phyloP scores from a whole-genome alignment of 495 filamentous ascomycete species.

The Penicillium lividum region DNA sequence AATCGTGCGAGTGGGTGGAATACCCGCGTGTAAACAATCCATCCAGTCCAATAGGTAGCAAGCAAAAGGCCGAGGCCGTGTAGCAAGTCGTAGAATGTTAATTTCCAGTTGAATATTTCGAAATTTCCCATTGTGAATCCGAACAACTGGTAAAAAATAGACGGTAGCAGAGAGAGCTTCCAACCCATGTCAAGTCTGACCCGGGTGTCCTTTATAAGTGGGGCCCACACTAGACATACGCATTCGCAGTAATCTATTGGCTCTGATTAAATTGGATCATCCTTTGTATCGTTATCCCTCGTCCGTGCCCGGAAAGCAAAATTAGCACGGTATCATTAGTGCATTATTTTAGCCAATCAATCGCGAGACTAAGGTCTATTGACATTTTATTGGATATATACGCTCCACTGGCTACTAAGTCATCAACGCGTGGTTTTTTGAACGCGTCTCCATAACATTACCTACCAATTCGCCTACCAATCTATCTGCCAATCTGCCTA shows the following conservation, averaged over 20 bases:
- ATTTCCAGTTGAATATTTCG: no score
- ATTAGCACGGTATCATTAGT: conserved; percentile 12
- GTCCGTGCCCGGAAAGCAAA: conserved; percentile 8
- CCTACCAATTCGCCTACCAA: background rate
- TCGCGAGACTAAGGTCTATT: conserved; percentile 5
- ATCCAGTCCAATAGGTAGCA: conserved; percentile 16
- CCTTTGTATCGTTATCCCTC: conserved; percentile 3
- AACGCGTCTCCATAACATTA: background rate
- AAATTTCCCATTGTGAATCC: no score
- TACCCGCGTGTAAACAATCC: conserved; percentile 51
- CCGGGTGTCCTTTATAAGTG: no score
- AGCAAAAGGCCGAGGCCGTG: no score
- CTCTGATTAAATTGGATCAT: no score
- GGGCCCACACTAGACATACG: no score
- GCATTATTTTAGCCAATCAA: conserved; percentile 9
- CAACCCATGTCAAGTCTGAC: no score
- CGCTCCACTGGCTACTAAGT: conserved; percentile 9
- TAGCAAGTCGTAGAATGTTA: no score
- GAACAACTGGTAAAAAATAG: no score
- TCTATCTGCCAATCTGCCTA: no score
- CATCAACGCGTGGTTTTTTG: conserved; percentile 6
- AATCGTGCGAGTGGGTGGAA: conserved; percentile 52
- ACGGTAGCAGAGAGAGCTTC: no score
- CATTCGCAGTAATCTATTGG: no score
- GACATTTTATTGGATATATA: conserved; percentile 4